Evolutionary conservation across 2,329 filamentous ascomycete species (phyloP).

Genomic region (Aspergillus latus): DNA sequence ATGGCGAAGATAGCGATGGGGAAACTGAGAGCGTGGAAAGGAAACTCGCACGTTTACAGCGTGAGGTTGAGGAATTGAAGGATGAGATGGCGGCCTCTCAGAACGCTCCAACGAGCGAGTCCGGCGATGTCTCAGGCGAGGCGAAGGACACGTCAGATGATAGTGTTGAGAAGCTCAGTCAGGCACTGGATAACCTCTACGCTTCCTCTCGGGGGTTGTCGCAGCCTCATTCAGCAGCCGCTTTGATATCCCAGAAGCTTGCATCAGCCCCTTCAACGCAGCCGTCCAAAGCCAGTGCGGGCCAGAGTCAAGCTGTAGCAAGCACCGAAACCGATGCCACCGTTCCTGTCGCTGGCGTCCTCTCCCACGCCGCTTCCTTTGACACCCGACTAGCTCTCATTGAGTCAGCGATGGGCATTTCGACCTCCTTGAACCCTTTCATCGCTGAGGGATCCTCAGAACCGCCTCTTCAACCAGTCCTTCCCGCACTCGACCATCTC

Average conservation of each 20-base stretch:
- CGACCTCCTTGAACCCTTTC: constrained; percentile 62
- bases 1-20: constrained; percentile 73
- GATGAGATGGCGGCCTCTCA: constrained; percentile 44
- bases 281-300: constrained; percentile 3
- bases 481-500: constrained; percentile 77
- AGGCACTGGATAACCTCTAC: constrained; percentile 66
- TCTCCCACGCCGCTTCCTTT: constrained; percentile 83
- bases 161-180: constrained; percentile 67
- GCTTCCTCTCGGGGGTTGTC: constrained; percentile 30
- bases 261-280: constrained; percentile 16
- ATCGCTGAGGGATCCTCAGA: constrained; percentile 51
- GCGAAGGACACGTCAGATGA: constrained; percentile 48
- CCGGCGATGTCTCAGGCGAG: constrained; percentile 45
- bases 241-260: constrained; percentile 37
- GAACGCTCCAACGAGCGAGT: constrained; percentile 54
- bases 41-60: constrained; percentile 76
- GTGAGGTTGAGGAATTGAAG: constrained; percentile 76
- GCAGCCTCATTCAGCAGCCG: constrained; percentile 35
- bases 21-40: constrained; percentile 74
- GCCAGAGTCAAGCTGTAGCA: constrained; percentile 15
- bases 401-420: constrained; percentile 79
- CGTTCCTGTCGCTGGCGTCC: constrained; percentile 47
- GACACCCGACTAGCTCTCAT: constrained; percentile 76
- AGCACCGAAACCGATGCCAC: constrained; percentile 19
- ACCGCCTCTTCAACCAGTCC: constrained; percentile 61